phyloP scores from a whole-genome alignment of 441 rosid genomes.

The Raphanus hybrid region DNA sequence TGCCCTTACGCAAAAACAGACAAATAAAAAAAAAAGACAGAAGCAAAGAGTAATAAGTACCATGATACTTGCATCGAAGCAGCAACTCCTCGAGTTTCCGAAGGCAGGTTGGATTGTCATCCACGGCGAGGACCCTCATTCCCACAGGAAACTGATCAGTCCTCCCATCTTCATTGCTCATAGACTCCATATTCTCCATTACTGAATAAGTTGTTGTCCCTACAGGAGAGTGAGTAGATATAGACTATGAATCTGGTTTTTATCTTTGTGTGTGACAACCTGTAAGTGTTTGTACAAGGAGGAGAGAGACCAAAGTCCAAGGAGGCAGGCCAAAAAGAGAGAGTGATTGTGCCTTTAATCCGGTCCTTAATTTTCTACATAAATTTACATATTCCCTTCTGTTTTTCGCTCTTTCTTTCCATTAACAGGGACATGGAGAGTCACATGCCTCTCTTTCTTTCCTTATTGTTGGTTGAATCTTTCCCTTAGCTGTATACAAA shows the following conservation, averaged over 20 bases:
- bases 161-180: constrained; percentile 44
- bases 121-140: constrained; percentile 93
- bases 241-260: constrained; percentile 7
- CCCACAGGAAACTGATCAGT: constrained; percentile 67
- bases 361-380: constrained; percentile 38
- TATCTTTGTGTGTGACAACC: constrained; percentile 1
- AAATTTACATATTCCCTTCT: constrained; percentile 32
- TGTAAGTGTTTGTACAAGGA: constrained; percentile 18
- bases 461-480: constrained; percentile 43
- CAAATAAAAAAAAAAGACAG: not conserved
- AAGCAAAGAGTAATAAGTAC: constrained; percentile 39
- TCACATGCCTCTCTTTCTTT: constrained; percentile 31
- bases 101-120: constrained; percentile 87
- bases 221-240: constrained; percentile 6
- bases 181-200: constrained; percentile 16
- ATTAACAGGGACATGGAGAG: constrained; percentile 31
- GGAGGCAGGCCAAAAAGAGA: not conserved
- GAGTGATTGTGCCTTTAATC: constrained; percentile 38
- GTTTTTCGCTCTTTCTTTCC: constrained; percentile 25
- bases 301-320: constrained; percentile 26
- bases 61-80: constrained; percentile 84
- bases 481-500: constrained; percentile 33
- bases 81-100: constrained; percentile 71
- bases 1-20: not conserved
- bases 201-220: not conserved